Evolutionary conservation across 2,329 filamentous ascomycete species (phyloP), one percentile per base, ranked within the genome.

Genomic region (Stagonosporopsis cucurbitacearum): DNA sequence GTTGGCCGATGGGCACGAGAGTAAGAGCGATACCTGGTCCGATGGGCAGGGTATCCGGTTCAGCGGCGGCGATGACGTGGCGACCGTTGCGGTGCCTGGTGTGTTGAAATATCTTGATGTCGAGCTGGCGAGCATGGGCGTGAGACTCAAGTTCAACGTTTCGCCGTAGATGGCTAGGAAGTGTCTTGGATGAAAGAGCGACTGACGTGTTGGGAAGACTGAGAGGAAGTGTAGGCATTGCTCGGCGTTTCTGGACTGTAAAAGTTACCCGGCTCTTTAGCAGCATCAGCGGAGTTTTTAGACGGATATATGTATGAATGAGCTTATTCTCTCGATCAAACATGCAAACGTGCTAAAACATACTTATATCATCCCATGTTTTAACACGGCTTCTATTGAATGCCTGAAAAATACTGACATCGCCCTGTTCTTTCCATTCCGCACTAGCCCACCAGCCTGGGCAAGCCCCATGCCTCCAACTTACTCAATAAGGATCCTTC

Each of bases 101-200:
- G 95, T 96, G 50, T 79, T 99, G 75, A 92, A 91, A 78, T 98
- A 90, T 80, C 79, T 99, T 64, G 95, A 99, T 78, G 93, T 96
- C 19, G 95, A 99, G 78, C 80, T 99, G 67, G 91, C 93, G 32
- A 92, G 92, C 52, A 99, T 99, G 95, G 95, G 95, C 49, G 88
- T 99, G 50, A 89, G 92, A 79, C 86, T 99, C 79, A 96, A 92
- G 82, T 98, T 96, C 74, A 88, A 89, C 75, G 89, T 98, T 40
- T 80, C 81, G 41, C 80, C 79, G 36, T 81, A 52, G 40, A 22
- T 11, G 26, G 26, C 26, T 30, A 11, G 13, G 8, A 11, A 19
- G 19, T 12, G 12, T 12, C 1, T 36, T 23, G 32, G 32, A 30
- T 30, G 2, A 32, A 7, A 32, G 13, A 6, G 7, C 13, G 13